Percentiles rank a stretch among this genome's conserved stretches.
Conservation (phyloP, 257 asterid genomes). For the Leptodermis oblonga region DNA sequence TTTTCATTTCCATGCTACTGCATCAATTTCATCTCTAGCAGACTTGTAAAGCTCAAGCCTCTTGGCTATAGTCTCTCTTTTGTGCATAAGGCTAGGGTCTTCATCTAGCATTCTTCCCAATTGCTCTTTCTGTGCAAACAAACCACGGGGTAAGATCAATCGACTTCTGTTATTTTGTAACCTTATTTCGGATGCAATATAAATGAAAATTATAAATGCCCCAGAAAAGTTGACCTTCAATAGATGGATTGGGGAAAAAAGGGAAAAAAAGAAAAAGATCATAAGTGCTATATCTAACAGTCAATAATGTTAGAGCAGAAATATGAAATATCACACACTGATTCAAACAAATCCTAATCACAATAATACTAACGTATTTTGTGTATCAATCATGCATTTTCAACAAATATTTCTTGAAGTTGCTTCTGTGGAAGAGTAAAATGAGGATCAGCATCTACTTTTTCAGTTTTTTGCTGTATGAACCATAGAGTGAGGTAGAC, state of each 20-base stretch:
- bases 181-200: neutral
- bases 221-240: neutral
- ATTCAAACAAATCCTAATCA: neutral
- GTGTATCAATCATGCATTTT: no score
- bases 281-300: no score
- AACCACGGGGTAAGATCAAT: neutral
- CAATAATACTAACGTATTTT: neutral
- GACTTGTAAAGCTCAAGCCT: constrained; percentile 89
- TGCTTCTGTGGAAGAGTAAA: neutral
- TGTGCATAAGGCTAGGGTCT: constrained; percentile 90
- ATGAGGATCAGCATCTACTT: neutral
- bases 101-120: constrained; percentile 92
- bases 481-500: neutral
- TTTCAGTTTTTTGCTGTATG: neutral
- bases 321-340: neutral
- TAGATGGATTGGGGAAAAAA: neutral
- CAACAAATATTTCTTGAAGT: neutral
- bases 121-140: constrained; percentile 71
- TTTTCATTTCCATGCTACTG: constrained; percentile 91
- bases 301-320: neutral
- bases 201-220: neutral
- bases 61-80: constrained; percentile 74
- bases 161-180: neutral
- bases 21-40: constrained; percentile 92
- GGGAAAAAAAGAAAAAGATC: no score